A percentile compares a stretch with the other conserved stretches of the same genome.
Evolutionary conservation across 148 eudicot species (phyloP).

Genomic region (Drosera capensis): DNA sequence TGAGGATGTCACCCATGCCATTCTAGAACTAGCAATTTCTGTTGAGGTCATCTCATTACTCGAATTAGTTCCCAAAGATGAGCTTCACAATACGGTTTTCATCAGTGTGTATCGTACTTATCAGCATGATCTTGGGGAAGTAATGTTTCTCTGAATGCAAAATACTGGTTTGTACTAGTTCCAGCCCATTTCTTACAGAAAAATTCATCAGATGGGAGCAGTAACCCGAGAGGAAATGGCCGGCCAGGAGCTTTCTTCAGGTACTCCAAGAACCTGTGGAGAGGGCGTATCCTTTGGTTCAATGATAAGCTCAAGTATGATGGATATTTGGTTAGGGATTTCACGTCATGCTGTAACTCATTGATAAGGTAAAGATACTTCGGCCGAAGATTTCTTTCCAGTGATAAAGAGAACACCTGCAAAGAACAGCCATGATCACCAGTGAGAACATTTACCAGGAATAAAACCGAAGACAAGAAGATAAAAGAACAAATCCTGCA

Average conservation of each 20-base stretch:
- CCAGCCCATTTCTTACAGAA: constrained; percentile 92
- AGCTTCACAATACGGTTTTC: constrained; percentile 43
- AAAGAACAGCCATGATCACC: constrained; percentile 4
- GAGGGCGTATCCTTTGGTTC: constrained; percentile 93
- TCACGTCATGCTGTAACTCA: constrained; percentile 81
- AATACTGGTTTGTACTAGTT: constrained; percentile 68
- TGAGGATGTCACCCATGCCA: no score
- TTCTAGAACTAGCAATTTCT: no score
- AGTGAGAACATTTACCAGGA: not conserved
- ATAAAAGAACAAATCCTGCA: not conserved
- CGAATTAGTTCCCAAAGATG: not conserved
- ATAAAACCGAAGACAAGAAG: no score
- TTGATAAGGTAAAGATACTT: constrained; percentile 72
- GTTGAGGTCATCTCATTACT: not conserved
- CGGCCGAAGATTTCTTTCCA: constrained; percentile 85
- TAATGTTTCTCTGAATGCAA: constrained; percentile 71
- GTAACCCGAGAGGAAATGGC: constrained; percentile 85
- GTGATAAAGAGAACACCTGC: constrained; percentile 89
- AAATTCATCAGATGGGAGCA: constrained; percentile 77
- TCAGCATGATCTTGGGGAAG: constrained; percentile 66
- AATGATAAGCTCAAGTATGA: constrained; percentile 84
- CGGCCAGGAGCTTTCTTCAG: constrained; percentile 81
- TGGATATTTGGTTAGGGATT: constrained; percentile 78
- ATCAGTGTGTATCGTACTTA: constrained; percentile 65
- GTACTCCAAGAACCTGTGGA: constrained; percentile 73